Evolutionary conservation across 306 rosid genomes (phyloP), one percentile per base, ranked within the genome.

Genomic region (Sophora flavescens): DNA sequence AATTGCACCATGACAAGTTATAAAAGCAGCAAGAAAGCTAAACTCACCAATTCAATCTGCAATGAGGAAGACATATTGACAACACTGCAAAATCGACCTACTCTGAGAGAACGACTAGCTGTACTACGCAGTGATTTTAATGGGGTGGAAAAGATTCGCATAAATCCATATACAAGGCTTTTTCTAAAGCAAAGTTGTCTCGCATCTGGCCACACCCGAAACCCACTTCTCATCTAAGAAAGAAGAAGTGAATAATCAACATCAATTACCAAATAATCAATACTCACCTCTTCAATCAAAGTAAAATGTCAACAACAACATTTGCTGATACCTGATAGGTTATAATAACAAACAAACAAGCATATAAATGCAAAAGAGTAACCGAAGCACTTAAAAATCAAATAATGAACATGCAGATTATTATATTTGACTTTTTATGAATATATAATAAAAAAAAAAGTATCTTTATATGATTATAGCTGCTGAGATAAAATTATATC

Each of bases 21-120:
- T 6, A 45, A 54, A 18, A 58, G 35, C 8, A 53, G 6, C 6
- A 63, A 67, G 74, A 77, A 54, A 62, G 60, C 64, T 67, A 70
- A 88, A 81, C 97, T 84, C 80, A 95, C 97, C 97, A 95, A 86
- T 87, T 95, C 97, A 88, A 95, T 90, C 82, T 95, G 97, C 88
- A 95, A 79, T 0, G 99, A 66, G 57, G 96, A 86, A 22, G 97
- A 89, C 84, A 90, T 83, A 56, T 82, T 95, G 63, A 74, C 92
- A 56, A 95, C 97, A 68, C 97, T 95, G 84, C 99, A 95, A 68
- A 95, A 95, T 17, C 80, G 91, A 76, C 81, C 83, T 22, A 92
- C 97, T 68, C 81, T 87, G 14, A 95, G 89, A 0, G 99, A 86
- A 4, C 99, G 93, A 79, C 93, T 90, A 68, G 98, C 98, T 74